phyloP scores from a whole-genome alignment of 2,329 filamentous ascomycete species.

The Rhynchosporium agropyri region DNA sequence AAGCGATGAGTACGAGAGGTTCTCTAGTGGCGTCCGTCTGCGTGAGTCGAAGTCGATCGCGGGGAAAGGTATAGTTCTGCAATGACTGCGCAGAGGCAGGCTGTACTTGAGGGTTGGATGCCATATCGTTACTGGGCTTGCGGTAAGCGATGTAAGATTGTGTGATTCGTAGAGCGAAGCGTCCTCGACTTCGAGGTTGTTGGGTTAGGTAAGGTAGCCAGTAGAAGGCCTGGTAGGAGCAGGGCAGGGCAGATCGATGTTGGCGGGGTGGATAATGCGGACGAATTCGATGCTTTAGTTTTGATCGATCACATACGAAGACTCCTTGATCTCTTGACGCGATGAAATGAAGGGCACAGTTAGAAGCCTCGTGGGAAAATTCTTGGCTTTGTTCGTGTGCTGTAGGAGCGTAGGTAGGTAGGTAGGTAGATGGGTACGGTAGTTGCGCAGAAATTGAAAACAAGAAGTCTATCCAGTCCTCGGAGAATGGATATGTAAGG shows the following conservation, averaged over 20 bases:
- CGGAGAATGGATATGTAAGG: not conserved
- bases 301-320: not conserved
- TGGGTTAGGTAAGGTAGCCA: conserved; percentile 4
- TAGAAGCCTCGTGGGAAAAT: not conserved
- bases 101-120: conserved; percentile 23
- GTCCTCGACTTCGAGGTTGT: conserved; percentile 12
- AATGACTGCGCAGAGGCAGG: conserved; percentile 29
- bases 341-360: not conserved
- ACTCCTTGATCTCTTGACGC: not conserved
- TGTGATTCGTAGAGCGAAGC: not conserved
- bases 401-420: not conserved
- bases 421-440: too few relatives aligned
- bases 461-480: not conserved
- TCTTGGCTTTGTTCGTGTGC: not conserved
- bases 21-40: conserved; percentile 59
- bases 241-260: conserved; percentile 5
- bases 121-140: conserved; percentile 21
- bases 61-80: conserved; percentile 59
- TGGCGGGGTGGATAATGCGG: not conserved
- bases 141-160: not conserved
- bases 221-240: not conserved
- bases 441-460: not conserved
- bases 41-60: conserved; percentile 58
- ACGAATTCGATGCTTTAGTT: not conserved
- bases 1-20: conserved; percentile 69